These are phyloP conservation scores for Colletotrichum sp. DNA, from an alignment of 2,329 filamentous ascomycete genomes.

Conservation along the genomic window DNA sequence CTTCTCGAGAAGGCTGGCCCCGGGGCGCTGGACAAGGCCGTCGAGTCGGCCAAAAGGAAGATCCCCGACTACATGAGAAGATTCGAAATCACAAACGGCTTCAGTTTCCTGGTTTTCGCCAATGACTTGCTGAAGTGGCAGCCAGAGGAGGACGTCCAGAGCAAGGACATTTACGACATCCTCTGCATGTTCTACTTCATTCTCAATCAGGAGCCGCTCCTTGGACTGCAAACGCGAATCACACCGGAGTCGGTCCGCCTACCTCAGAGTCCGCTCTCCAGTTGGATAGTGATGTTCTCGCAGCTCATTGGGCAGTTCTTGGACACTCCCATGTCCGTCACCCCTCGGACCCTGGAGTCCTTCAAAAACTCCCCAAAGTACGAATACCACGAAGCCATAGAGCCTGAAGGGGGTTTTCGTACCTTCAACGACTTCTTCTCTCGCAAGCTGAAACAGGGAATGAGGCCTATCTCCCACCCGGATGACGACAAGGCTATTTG, in stretches of 20 bases:
- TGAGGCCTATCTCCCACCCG: conserved; percentile 33
- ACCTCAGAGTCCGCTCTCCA: conserved; percentile 36
- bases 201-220: conserved; percentile 37
- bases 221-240: conserved; percentile 24
- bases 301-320: conserved; percentile 39
- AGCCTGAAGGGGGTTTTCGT: conserved; percentile 34
- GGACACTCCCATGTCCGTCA: conserved; percentile 37
- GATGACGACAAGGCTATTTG: conserved; percentile 33
- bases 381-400: conserved; percentile 33
- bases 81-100: neutral
- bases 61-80: neutral
- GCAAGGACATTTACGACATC: conserved; percentile 39
- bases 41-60: neutral
- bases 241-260: conserved; percentile 30
- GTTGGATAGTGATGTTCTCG: conserved; percentile 43
- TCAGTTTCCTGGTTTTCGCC: conserved; percentile 28
- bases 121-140: conserved; percentile 40
- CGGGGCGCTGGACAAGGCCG: neutral
- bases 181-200: conserved; percentile 46
- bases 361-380: conserved; percentile 36
- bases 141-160: conserved; percentile 37
- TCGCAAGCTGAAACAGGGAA: conserved; percentile 37
- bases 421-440: conserved; percentile 48
- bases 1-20: neutral
- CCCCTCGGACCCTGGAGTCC: conserved; percentile 29